These are phyloP conservation scores for Coprinopsis marcescibilis DNA, from an alignment of 768 basidiomycete genomes.

Conservation along the genomic window DNA sequence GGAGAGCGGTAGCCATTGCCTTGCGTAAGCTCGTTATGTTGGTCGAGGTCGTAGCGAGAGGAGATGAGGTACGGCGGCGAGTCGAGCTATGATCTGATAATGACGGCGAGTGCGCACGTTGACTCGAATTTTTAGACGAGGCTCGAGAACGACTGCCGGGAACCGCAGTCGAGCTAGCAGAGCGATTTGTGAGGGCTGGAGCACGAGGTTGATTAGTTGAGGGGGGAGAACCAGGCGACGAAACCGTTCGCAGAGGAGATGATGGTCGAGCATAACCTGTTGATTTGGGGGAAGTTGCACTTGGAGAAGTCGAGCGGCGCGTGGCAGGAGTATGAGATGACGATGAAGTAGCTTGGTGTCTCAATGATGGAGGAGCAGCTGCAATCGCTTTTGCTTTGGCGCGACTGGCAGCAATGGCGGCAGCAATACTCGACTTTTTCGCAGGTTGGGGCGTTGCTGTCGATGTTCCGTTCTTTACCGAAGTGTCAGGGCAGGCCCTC, in stretches of 20 bases:
- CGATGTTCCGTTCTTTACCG: conserved; percentile 11
- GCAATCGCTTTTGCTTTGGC: conserved; percentile 85
- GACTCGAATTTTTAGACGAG: conserved; percentile 29
- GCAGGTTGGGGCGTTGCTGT: conserved; percentile 48
- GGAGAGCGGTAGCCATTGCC: conserved; percentile 31
- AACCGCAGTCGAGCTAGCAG: conserved; percentile 32
- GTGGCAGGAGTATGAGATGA: conserved; percentile 48
- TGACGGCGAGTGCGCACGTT: conserved; percentile 35
- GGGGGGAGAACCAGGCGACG: conserved; percentile 28
- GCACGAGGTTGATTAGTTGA: conserved; percentile 27
- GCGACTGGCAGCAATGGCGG: conserved; percentile 85
- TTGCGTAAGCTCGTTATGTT: no score
- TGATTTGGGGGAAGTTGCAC: conserved; percentile 29
- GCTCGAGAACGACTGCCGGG: conserved; percentile 31
- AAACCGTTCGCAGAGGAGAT: conserved; percentile 42
- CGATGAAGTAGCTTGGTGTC: conserved; percentile 77
- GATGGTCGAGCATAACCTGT: conserved; percentile 33
- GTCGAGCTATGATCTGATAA: conserved; percentile 29
- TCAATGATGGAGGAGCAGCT: conserved; percentile 69
- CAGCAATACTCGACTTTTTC: conserved; percentile 81
- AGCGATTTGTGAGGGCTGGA: conserved; percentile 39
- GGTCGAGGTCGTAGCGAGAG: conserved; percentile 33
- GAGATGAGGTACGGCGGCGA: conserved; percentile 45
- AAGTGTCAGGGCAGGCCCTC: conserved; percentile 69
- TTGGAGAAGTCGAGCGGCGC: conserved; percentile 39